Base-by-base conservation (phyloP, 768 basidiomycete genomes). In the Agaricus subrufescens region DNA sequence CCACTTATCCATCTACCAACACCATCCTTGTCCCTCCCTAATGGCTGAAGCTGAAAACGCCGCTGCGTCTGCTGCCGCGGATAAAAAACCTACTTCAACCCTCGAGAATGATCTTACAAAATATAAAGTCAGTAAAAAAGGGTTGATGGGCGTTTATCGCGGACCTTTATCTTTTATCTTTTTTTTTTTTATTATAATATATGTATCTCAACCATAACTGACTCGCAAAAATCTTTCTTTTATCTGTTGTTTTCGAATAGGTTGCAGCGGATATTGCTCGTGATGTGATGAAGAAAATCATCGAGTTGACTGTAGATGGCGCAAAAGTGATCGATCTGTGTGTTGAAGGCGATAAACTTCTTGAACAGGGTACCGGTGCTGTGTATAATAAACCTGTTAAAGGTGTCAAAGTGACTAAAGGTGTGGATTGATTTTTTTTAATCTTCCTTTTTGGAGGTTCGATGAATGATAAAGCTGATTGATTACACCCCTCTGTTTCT, bases 301-400 rank as follows among this genome's bases (percentile, higher is more conserved):
- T 97, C 62, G 84, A 82, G 46, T 78, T 86, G 56, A 76, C 76
- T 60, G 75, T 89, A 11, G 90, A 92, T 67, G 95, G 92, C 30
- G 89, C 91, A 63, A 92, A 90, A 73, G 71, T 90, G 61, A 78
- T 95, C 73, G 93, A 97, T 75, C 82, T 98, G 50, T 97, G 94
- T 69, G 70, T 87, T 52, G 89, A 94, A 74, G 96, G 94, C 58
- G 96, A 98, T 80, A 91, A 87, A 72, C 83, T 95, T 69, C 77
- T 98, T 70, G 91, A 94, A 71, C 81, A 89, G 60, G 91, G 86
- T 65, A 89, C 91, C 27, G 83, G 80, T 49, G 83, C 79, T 30
- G 88, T 97, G 49, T 97, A 91, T 78, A 97, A 91, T 81, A 97
- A 96, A 73, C 58, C 80, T 53, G 82, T 91, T 63, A 95, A 95